These are phyloP conservation scores for Colletotrichum acutatum DNA, from an alignment of 2,329 filamentous ascomycete species.

Conservation along the genomic window DNA sequence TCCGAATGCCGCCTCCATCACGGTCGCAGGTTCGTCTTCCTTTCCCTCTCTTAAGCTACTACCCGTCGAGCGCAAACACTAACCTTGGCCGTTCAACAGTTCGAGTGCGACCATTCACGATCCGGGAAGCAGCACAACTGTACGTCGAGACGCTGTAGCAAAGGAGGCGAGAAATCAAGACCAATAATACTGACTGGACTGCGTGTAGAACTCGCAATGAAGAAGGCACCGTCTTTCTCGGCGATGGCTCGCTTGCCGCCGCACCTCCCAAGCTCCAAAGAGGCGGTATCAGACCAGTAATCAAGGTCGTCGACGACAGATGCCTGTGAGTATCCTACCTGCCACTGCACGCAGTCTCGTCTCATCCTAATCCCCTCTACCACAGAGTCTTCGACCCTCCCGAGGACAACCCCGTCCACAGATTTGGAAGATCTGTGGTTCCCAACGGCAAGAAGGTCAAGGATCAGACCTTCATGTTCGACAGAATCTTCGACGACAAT, in stretches of 20 bases:
- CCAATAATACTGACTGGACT: constrained; percentile 12
- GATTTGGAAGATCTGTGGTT: constrained; percentile 84
- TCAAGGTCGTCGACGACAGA: constrained; percentile 96
- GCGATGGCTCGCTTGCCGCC: constrained; percentile 93
- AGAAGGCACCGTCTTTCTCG: constrained; percentile 91
- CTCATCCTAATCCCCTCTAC: constrained; percentile 35
- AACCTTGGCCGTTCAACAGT: constrained; percentile 53
- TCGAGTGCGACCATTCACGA: constrained; percentile 79
- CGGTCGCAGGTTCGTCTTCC: constrained; percentile 61
- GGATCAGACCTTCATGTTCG: constrained; percentile 97
- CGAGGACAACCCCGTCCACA: constrained; percentile 91
- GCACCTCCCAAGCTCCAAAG: constrained; percentile 86
- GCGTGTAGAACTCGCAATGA: constrained; percentile 64
- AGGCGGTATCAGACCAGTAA: constrained; percentile 88
- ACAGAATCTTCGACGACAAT: constrained; percentile 96
- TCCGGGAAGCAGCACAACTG: constrained; percentile 94
- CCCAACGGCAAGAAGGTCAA: constrained; percentile 91
- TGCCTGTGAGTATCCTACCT: constrained; percentile 78
- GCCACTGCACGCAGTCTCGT: background rate
- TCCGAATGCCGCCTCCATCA: constrained; percentile 67
- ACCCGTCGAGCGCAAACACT: constrained; percentile 6
- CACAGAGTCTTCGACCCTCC: constrained; percentile 94
- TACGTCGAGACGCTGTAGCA: constrained; percentile 48
- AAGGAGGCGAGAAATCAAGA: background rate
- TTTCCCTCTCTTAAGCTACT: background rate